These are phyloP conservation scores for Ploettnerulaceae sp. DNA, from an alignment of 2,329 filamentous ascomycete genomes.

Conservation along the genomic window DNA sequence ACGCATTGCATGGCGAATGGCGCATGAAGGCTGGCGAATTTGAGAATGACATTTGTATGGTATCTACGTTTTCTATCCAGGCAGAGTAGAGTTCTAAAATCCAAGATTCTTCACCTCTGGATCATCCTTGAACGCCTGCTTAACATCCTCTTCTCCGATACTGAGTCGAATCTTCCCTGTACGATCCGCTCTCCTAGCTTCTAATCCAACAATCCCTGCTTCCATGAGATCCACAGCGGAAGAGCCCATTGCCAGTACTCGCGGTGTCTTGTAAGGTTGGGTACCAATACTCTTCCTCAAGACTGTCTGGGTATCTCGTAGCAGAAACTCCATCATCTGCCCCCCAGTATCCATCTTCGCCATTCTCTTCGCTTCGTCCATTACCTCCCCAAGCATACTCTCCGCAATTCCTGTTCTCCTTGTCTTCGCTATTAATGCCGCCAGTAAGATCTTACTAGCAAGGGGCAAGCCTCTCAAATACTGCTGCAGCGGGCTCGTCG, in stretches of 20 bases:
- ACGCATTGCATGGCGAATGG: constrained; percentile 28
- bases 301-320: constrained; percentile 17
- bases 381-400: constrained; percentile 80
- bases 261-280: constrained; percentile 32
- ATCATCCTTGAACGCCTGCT: constrained; percentile 83
- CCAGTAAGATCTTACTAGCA: constrained; percentile 77
- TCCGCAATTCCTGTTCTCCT: constrained; percentile 82
- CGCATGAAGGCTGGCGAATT: constrained; percentile 8
- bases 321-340: constrained; percentile 56
- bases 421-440: constrained; percentile 72
- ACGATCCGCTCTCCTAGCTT: constrained; percentile 74
- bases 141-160: constrained; percentile 86
- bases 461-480: constrained; percentile 79
- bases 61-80: constrained; percentile 8
- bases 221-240: constrained; percentile 82
- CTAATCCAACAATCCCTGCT: constrained; percentile 81
- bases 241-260: constrained; percentile 57
- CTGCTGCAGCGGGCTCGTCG: constrained; percentile 85
- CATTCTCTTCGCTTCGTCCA: constrained; percentile 77
- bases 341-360: constrained; percentile 54
- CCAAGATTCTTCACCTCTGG: constrained; percentile 64
- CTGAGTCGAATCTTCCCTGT: constrained; percentile 82
- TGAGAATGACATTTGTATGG: constrained; percentile 7
- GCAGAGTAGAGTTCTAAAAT: constrained; percentile 21
- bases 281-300: neutral